Percentiles rank a stretch among this genome's conserved stretches.
Evolutionary conservation across 139 green algal species (phyloP).

Genomic region (Chlorella sp.): DNA sequence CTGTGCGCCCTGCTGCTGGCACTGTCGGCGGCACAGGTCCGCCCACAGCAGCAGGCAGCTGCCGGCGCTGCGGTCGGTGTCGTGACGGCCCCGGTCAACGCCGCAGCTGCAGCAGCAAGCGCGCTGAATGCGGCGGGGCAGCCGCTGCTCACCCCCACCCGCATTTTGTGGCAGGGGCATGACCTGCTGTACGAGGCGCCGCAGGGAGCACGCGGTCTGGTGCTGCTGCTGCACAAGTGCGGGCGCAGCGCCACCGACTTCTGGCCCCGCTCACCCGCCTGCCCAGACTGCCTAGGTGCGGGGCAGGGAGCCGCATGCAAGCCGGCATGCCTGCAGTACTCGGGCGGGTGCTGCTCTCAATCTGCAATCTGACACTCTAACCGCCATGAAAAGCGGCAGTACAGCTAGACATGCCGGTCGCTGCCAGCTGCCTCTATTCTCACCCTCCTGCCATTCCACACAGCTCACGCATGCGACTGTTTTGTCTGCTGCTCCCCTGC

Average conservation of each 20-base stretch:
- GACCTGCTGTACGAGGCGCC: background rate
- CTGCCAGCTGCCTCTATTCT: background rate
- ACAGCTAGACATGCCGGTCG: no score
- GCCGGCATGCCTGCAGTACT: no score
- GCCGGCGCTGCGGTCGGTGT: no score
- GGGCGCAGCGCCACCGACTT: constrained; percentile 10
- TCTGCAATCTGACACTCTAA: no score
- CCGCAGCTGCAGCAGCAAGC: background rate
- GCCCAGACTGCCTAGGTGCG: constrained; percentile 16
- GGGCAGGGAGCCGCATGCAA: no score
- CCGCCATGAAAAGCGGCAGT: background rate
- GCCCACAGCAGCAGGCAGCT: no score
- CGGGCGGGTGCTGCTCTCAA: no score
- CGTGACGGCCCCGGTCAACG: background rate
- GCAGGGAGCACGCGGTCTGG: background rate
- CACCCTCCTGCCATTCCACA: no score
- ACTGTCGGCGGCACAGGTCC: no score
- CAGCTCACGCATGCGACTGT: no score
- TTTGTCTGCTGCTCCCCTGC: background rate
- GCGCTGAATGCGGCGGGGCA: background rate
- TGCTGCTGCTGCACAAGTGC: constrained; percentile 28
- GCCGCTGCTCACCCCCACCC: background rate
- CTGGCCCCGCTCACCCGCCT: background rate
- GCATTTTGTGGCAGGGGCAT: background rate
- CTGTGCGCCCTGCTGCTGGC: no score